Conservation (phyloP, 1,139 yeast species). For the Pichia sp. region DNA sequence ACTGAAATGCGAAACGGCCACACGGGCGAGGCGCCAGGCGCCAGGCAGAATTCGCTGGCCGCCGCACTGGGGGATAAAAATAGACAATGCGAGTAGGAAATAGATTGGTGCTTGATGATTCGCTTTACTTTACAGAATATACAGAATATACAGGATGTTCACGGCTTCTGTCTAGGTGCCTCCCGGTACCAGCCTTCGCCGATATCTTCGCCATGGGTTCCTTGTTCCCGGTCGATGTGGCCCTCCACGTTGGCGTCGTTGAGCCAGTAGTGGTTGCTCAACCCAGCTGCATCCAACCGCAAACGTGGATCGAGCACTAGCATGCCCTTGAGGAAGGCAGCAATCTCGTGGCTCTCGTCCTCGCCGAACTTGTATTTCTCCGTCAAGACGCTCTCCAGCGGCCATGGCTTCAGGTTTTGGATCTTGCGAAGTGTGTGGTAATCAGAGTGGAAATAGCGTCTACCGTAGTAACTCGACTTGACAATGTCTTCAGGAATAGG, state of each 20-base stretch:
- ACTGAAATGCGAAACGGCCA: no score
- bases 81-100: no score
- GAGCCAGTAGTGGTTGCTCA: conserved; percentile 79
- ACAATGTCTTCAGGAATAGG: conserved; percentile 53
- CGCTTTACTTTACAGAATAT: no score
- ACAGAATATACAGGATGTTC: no score
- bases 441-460: conserved; percentile 54
- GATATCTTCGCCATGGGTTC: conserved; percentile 68
- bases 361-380: conserved; percentile 70
- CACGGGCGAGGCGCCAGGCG: no score
- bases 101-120: no score
- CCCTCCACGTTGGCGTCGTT: conserved; percentile 61
- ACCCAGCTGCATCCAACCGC: conserved; percentile 81
- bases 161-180: no score
- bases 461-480: conserved; percentile 50
- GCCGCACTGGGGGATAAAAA: no score
- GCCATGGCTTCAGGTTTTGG: conserved; percentile 67
- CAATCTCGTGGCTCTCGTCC: conserved; percentile 52
- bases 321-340: conserved; percentile 73
- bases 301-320: conserved; percentile 62
- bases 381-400: conserved; percentile 58
- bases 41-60: no score
- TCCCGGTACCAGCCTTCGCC: conserved; percentile 64
- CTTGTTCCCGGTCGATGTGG: conserved; percentile 56
- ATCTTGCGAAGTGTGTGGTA: conserved; percentile 51